Evolutionary conservation across 139 green algal genomes (phyloP).

Genomic region (Desmodesmus armatus): DNA sequence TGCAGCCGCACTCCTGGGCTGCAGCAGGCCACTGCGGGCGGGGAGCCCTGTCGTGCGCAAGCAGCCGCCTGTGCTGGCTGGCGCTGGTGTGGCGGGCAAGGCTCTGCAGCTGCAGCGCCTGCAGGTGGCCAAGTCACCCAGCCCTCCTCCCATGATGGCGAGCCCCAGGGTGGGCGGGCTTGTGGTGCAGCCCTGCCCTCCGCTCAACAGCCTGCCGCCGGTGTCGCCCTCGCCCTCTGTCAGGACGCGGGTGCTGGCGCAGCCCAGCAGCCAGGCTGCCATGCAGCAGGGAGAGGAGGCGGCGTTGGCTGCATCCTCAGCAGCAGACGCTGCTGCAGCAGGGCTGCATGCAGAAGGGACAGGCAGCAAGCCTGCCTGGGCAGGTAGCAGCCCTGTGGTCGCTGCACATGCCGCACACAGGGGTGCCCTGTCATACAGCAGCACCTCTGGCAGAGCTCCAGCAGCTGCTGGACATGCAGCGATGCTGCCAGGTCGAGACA

Average conservation of each 20-base stretch:
- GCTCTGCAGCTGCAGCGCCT: neutral
- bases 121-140: no score
- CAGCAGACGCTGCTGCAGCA: neutral
- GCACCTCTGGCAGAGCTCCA: neutral
- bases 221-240: neutral
- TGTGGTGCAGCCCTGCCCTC: constrained; percentile 1
- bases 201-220: neutral
- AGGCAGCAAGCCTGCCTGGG: no score
- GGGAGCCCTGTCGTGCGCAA: neutral
- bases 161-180: no score
- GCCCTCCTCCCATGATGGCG: no score
- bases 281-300: no score
- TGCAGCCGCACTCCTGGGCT: neutral
- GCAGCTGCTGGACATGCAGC: no score
- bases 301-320: neutral
- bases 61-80: neutral
- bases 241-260: neutral
- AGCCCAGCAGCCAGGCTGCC: neutral
- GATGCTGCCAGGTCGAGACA: no score
- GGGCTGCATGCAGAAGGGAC: no score
- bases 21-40: neutral
- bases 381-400: no score
- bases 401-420: neutral
- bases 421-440: neutral
- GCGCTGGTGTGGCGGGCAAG: neutral